phyloP scores from a whole-genome alignment of 2,329 filamentous ascomycete species.

The Cryphonectria carpinicola region DNA sequence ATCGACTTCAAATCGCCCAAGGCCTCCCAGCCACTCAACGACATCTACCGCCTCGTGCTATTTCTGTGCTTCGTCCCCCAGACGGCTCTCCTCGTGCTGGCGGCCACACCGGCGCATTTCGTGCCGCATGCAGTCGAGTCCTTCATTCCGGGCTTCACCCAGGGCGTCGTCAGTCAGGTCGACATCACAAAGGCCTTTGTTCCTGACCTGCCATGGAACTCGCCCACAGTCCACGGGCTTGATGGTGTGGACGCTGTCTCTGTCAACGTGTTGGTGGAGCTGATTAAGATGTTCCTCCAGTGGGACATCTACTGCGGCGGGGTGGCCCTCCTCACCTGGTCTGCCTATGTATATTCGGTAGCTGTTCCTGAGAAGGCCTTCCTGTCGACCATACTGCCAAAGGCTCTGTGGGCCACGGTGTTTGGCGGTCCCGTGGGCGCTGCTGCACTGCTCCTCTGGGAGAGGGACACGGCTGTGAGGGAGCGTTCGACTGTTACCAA shows the following conservation, averaged over 20 bases:
- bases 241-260: conserved; percentile 35
- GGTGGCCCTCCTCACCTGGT: conserved; percentile 49
- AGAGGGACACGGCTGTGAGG: conserved; percentile 44
- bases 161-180: conserved; percentile 25
- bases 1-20: neutral
- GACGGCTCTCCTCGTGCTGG: conserved; percentile 44
- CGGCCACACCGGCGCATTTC: conserved; percentile 40
- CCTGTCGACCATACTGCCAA: conserved; percentile 35
- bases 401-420: conserved; percentile 40
- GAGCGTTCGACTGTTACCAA: neutral
- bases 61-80: conserved; percentile 44
- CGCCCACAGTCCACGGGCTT: conserved; percentile 41
- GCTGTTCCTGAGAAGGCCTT: conserved; percentile 32
- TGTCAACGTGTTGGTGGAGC: conserved; percentile 42
- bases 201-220: conserved; percentile 38
- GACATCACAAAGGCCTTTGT: conserved; percentile 39
- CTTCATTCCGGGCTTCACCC: conserved; percentile 43
- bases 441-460: conserved; percentile 51
- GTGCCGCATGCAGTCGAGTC: conserved; percentile 46
- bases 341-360: conserved; percentile 40
- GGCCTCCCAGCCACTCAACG: neutral
- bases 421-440: conserved; percentile 49
- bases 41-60: conserved; percentile 32
- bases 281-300: conserved; percentile 50
- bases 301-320: conserved; percentile 53